A percentile compares a stretch with the other conserved stretches of the same genome.
Conservation (phyloP, 441 rosid species). For the Croton setiger region DNA sequence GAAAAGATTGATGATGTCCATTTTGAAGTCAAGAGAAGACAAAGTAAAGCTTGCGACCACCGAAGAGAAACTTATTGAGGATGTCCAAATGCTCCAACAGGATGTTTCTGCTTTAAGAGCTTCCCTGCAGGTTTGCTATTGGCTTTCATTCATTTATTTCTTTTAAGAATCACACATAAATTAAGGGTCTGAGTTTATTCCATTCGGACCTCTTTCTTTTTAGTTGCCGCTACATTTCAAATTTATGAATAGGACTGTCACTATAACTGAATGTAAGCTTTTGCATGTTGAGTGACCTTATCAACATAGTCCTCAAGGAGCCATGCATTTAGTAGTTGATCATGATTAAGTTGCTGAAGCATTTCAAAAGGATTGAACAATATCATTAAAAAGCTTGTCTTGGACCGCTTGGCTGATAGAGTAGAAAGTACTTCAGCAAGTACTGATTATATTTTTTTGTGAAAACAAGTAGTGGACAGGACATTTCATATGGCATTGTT, state of each 20-base stretch:
- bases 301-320: neutral
- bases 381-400: neutral
- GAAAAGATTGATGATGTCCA: conserved; percentile 47
- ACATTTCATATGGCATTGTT: neutral
- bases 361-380: neutral
- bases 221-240: neutral
- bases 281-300: neutral
- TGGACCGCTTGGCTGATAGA: neutral
- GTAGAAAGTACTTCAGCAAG: neutral
- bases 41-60: conserved; percentile 56
- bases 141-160: conserved; percentile 1
- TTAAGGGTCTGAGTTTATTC: neutral
- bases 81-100: conserved; percentile 64
- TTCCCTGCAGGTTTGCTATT: conserved; percentile 54
- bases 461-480: neutral
- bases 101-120: conserved; percentile 67
- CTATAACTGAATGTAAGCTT: neutral
- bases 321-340: neutral
- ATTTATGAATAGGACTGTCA: neutral
- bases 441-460: neutral
- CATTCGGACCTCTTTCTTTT: neutral
- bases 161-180: conserved; percentile 2
- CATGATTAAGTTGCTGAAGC: conserved; percentile 4
- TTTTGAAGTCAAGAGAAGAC: conserved; percentile 61
- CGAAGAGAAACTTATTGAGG: conserved; percentile 72